phyloP scores from a whole-genome alignment of 805 yeast genomes.

The Pichia thaimueangensis region DNA sequence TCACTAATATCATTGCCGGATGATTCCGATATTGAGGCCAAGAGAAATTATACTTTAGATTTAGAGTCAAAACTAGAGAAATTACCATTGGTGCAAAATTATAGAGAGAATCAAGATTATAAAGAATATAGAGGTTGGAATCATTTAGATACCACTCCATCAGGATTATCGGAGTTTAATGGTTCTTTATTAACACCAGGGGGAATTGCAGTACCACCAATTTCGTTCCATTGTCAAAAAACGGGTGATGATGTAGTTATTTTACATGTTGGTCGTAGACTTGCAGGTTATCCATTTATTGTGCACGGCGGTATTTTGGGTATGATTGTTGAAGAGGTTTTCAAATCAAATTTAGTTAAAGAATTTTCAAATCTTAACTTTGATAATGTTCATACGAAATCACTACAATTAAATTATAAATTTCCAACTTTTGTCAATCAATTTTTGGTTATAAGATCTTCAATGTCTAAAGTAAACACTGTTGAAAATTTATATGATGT shows the following conservation, averaged over 20 bases:
- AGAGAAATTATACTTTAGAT: conserved; percentile 20
- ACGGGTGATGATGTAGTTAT: conserved; percentile 58
- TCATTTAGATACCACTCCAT: conserved; percentile 33
- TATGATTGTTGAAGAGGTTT: conserved; percentile 69
- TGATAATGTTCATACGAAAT: conserved; percentile 37
- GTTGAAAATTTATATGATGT: conserved; percentile 34
- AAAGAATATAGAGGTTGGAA: conserved; percentile 36
- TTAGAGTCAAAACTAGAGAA: conserved; percentile 43
- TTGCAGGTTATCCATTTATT: conserved; percentile 83
- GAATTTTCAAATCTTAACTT: conserved; percentile 18
- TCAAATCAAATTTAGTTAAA: conserved; percentile 34
- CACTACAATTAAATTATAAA: conserved; percentile 47
- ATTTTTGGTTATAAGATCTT: conserved; percentile 62
- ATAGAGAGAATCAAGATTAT: conserved; percentile 35
- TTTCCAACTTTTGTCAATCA: conserved; percentile 76
- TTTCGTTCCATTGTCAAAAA: conserved; percentile 51
- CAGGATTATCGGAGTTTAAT: conserved; percentile 24
- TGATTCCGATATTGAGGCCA: conserved; percentile 19
- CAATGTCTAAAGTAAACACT: conserved; percentile 24
- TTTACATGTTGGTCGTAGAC: conserved; percentile 67
- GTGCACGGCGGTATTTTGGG: conserved; percentile 88
- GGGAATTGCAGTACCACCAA: conserved; percentile 69
- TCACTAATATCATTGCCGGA: conserved; percentile 17
- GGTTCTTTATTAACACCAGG: conserved; percentile 67
- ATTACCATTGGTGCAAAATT: conserved; percentile 45